phyloP scores from a whole-genome alignment of 2,329 filamentous ascomycete species.

The Calycina marina region DNA sequence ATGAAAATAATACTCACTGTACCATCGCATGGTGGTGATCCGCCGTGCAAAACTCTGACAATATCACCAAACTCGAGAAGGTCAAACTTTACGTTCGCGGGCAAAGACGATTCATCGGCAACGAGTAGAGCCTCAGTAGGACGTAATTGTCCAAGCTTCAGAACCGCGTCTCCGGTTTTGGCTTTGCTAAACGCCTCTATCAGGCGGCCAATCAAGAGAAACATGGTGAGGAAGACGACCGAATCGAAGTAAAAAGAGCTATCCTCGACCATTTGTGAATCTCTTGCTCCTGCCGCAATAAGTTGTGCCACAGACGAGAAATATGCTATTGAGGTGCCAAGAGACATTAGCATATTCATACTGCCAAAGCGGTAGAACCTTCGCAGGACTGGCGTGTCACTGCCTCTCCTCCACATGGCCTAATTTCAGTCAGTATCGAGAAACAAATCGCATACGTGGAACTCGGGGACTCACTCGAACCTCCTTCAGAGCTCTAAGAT shows the following conservation, averaged over 20 bases:
- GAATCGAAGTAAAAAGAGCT: conserved; percentile 73
- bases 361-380: conserved; percentile 88
- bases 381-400: conserved; percentile 54
- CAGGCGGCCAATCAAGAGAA: conserved; percentile 60
- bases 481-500: conserved; percentile 65
- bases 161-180: conserved; percentile 75
- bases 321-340: conserved; percentile 81
- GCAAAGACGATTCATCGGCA: conserved; percentile 20
- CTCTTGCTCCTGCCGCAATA: conserved; percentile 41
- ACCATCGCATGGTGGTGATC: conserved; percentile 77
- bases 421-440: too few relatives aligned
- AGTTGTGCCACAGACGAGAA: conserved; percentile 69
- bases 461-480: too few relatives aligned
- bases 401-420: conserved; percentile 63
- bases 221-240: conserved; percentile 82
- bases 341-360: conserved; percentile 88
- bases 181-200: conserved; percentile 87
- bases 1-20: conserved; percentile 21
- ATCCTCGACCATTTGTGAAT: conserved; percentile 26
- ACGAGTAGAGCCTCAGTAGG: conserved; percentile 65
- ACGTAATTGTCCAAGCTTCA: conserved; percentile 61
- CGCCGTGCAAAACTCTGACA: conserved; percentile 63
- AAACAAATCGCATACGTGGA: too few relatives aligned
- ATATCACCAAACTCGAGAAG: conserved; percentile 56
- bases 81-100: conserved; percentile 29